Base-by-base conservation (phyloP, 768 basidiomycete genomes). In the Naematelia aurantialba region DNA sequence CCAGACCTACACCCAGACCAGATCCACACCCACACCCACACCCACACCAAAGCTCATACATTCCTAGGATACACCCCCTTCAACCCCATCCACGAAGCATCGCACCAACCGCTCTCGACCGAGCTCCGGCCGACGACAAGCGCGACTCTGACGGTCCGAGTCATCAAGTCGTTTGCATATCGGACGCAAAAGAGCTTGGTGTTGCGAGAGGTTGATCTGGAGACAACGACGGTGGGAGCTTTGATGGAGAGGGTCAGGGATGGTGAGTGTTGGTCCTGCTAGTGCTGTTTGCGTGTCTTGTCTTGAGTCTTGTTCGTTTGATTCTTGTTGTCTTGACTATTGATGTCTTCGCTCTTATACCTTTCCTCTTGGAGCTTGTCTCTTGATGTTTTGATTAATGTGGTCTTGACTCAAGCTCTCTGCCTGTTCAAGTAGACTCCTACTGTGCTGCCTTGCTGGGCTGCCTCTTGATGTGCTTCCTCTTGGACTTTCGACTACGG, bases 101-200 rank as follows among this genome's bases (percentile, higher is more conserved):
- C 25, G 17, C 63, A 61, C 39, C 52, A 65, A 59, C 60, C 54
- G n/a, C 63, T 63, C 17, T 60, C 66, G 3, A 59, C 68, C 4
- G 67, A 63, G 27, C 55, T 58, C 2, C 56, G 67, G 45, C 76
- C 74, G 0, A 53, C 63, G 4, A 86, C 87, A 1, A 81, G 85
- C 61, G 90, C 91, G 21, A 91, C 90, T 3, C 79, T 98, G 58
- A 98, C 94, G 5, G 77, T 98, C 50, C 86, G 94, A 29, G 82
- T 97, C 62, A 89, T 99, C 80, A 99, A 99, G 75, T 91, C 89
- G 19, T 94, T 99, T 75, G 86, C 85, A 72, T 97, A 85, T 77
- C 84, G 94, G 56, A 97, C 92, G 55, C 88, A 91, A 74, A 87
- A 87, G 66, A 87, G 84, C 72, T 82, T 97, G 64, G 86, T 99